Evolutionary conservation across 1,284 basidiomycete genomes (phyloP), one percentile per base, ranked within the genome.

Genomic region (Prillingera fragicola): DNA sequence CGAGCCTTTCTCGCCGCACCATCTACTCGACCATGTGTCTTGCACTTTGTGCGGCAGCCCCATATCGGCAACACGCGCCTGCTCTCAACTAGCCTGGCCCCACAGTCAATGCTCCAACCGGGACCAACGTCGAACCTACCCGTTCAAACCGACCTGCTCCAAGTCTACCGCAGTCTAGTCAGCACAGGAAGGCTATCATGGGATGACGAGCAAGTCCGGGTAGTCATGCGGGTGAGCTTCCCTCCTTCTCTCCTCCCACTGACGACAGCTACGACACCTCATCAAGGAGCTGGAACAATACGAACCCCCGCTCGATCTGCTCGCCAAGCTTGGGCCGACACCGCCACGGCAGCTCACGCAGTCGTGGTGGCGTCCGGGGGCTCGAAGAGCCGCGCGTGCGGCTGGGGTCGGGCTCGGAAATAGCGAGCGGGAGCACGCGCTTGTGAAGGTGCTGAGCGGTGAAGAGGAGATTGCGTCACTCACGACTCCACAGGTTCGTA

Each of bases 201-300:
- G 63, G 80, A 84, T 54, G 77, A 80, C 45, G 79, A 82, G 45
- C 83, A 85, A 59, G 73, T 84, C 15, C 69, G 81, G 15, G 77
- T 77, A 4, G 70, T 84, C n/a, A 79, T 83, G 70, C 73, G 78
- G 67, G 80, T 80, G 50, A 18, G 73, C 23, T 27, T 29, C 10
- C n/a, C 25, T n/a, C 39, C 26, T 33, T 3, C 10, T 14, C 36
- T 21, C 10, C 13, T 15, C 25, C 19, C 13, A 14, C 41, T 45
- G 13, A 45, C 18, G 8, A 10, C 38, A 71, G 70, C 62, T 73
- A 0, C 59, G 68, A 18, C 59, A 67, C 28, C 59, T 72, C 1
- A 51, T 65, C 15, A 48, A 58, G 12, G 54, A 56, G 7, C 56
- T 72, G 6, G 18, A 53, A 35, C 57, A 57, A 22, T 73, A 73